Evolutionary conservation across 1,284 basidiomycete genomes (phyloP).

Genomic region (Blastosporella zonata): DNA sequence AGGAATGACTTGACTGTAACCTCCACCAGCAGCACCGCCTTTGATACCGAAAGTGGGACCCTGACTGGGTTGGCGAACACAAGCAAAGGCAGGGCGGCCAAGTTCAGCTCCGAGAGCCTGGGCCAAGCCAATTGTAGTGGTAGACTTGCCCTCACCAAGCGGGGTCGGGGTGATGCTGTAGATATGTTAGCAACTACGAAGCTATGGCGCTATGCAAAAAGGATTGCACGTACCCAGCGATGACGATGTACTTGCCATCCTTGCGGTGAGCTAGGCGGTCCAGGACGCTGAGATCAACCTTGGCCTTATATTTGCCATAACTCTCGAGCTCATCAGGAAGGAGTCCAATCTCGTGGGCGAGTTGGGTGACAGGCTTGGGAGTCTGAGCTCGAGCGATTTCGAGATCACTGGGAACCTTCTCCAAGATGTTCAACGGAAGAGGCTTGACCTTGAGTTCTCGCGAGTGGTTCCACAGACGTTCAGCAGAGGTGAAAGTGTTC

Average conservation of each 20-base stretch:
- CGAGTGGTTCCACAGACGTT: constrained; percentile 72
- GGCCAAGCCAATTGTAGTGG: constrained; percentile 96
- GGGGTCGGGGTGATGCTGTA: constrained; percentile 94
- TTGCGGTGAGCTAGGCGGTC: constrained; percentile 83
- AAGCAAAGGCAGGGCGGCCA: constrained; percentile 91
- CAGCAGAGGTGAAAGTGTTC: constrained; percentile 87
- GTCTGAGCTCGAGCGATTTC: constrained; percentile 95
- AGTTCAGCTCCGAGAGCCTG: constrained; percentile 97
- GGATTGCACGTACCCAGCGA: constrained; percentile 76
- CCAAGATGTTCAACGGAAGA: constrained; percentile 73
- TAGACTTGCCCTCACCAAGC: constrained; percentile 97
- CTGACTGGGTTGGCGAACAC: constrained; percentile 98
- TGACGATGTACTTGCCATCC: constrained; percentile 96
- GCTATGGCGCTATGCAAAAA: background rate
- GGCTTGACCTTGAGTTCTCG: constrained; percentile 73
- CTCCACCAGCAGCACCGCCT: constrained; percentile 97
- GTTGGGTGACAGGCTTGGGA: constrained; percentile 83
- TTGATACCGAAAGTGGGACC: constrained; percentile 99
- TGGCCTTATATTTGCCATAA: constrained; percentile 97
- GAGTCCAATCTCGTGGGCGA: constrained; percentile 90
- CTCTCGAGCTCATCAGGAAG: constrained; percentile 87
- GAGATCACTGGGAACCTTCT: constrained; percentile 93
- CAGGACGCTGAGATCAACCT: constrained; percentile 89
- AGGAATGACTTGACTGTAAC: constrained; percentile 98
- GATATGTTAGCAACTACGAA: constrained; percentile 12